Percentiles rank a stretch among this genome's conserved stretches.
Evolutionary conservation across 306 rosid species (phyloP).

Genomic region (Fragaria iinumae): DNA sequence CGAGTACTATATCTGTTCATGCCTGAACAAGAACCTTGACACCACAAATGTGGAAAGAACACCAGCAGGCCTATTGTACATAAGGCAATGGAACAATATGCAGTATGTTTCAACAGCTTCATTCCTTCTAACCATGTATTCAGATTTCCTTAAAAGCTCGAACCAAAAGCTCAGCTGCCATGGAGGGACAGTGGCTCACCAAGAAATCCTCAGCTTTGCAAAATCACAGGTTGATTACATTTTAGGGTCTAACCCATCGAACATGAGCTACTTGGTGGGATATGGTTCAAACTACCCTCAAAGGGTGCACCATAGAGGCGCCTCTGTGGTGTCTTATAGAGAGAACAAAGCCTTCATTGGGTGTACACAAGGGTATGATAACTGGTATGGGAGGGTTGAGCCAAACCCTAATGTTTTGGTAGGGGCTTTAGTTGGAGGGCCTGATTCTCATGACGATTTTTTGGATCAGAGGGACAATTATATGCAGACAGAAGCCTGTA

Average conservation of each 20-base stretch:
- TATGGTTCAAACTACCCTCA: conserved; percentile 65
- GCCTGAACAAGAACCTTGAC: conserved; percentile 74
- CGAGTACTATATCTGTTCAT: conserved; percentile 75
- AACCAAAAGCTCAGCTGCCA: conserved; percentile 57
- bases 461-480: conserved; percentile 65
- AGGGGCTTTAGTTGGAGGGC: conserved; percentile 97
- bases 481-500: conserved; percentile 99
- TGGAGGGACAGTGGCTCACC: conserved; percentile 33
- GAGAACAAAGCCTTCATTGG: conserved; percentile 89
- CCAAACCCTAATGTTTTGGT: conserved; percentile 73
- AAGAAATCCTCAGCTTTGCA: conserved; percentile 49
- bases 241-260: conserved; percentile 76
- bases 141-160: conserved; percentile 59
- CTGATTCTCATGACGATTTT: conserved; percentile 70
- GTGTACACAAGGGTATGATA: conserved; percentile 95
- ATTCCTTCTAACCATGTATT: conserved; percentile 67
- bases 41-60: conserved; percentile 63
- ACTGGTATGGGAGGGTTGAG: conserved; percentile 56
- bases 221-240: conserved; percentile 85
- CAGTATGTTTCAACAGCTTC: conserved; percentile 90
- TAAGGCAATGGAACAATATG: conserved; percentile 97
- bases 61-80: conserved; percentile 70
- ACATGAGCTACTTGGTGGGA: conserved; percentile 93
- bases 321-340: conserved; percentile 73
- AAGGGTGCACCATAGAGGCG: conserved; percentile 91